Evolutionary conservation across 805 yeast genomes (phyloP).

Genomic region (Teunomyces pallodes): DNA sequence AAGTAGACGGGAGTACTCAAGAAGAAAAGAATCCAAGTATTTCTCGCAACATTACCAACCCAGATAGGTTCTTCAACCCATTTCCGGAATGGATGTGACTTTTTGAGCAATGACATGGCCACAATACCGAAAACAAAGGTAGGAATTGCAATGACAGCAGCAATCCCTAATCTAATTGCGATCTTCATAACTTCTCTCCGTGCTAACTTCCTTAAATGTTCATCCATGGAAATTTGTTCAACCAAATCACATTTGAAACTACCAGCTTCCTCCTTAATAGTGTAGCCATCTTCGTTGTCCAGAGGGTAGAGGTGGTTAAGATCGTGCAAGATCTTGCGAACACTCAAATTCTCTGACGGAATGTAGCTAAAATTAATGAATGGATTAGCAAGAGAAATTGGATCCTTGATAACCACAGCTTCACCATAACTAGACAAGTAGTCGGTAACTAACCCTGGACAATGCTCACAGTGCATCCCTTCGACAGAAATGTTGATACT

Average conservation of each 20-base stretch:
- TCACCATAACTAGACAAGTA: constrained; percentile 54
- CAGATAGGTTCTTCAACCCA: constrained; percentile 64
- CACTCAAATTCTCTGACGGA: constrained; percentile 51
- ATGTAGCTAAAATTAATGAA: constrained; percentile 61
- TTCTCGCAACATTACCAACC: constrained; percentile 59
- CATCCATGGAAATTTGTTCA: constrained; percentile 59
- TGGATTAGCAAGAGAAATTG: constrained; percentile 55
- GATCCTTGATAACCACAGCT: constrained; percentile 53
- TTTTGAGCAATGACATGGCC: constrained; percentile 60
- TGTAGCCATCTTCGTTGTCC: constrained; percentile 16
- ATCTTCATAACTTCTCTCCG: constrained; percentile 47
- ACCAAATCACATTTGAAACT: constrained; percentile 51
- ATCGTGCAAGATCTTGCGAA: constrained; percentile 53
- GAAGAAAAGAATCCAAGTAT: constrained; percentile 63
- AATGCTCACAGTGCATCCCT: constrained; percentile 71
- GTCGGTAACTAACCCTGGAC: constrained; percentile 56
- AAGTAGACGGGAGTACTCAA: constrained; percentile 73
- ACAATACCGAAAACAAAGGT: constrained; percentile 68
- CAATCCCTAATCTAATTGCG: constrained; percentile 44
- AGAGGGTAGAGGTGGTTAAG: constrained; percentile 43
- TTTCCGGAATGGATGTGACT: constrained; percentile 36
- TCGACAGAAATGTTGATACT: constrained; percentile 53
- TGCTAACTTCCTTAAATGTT: constrained; percentile 53
- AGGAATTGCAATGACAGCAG: constrained; percentile 58
- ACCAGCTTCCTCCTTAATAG: constrained; percentile 18